These are phyloP conservation scores for Aspergillus neotritici DNA, from an alignment of 2,329 filamentous ascomycete genomes.

Conservation along the genomic window DNA sequence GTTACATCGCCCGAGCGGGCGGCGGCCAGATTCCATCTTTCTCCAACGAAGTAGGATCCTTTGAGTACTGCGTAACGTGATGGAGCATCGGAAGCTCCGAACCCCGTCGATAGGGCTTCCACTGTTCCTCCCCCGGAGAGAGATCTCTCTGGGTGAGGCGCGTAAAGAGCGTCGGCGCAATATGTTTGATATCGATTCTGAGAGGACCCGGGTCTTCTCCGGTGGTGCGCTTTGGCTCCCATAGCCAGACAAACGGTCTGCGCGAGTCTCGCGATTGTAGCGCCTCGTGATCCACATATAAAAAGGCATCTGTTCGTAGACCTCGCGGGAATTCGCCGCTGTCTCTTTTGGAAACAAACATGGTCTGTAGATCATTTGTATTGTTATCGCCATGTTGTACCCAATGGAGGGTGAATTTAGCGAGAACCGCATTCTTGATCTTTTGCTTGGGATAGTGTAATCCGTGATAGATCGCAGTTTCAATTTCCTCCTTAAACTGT, in stretches of 20 bases:
- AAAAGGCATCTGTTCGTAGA: constrained; percentile 9
- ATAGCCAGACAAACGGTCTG: constrained; percentile 12
- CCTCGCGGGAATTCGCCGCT: constrained; percentile 1
- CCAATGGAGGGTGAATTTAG: constrained; percentile 9
- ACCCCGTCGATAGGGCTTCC: constrained; percentile 15
- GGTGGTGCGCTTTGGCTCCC: constrained; percentile 6
- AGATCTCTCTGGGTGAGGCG: constrained; percentile 14
- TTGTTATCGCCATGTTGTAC: constrained; percentile 1
- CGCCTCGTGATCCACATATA: constrained; percentile 10
- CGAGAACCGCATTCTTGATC: constrained; percentile 8
- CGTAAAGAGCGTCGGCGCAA: constrained; percentile 14
- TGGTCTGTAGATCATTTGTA: constrained; percentile 2
- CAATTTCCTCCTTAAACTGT: constrained; percentile 1
- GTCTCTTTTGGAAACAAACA: constrained; percentile 4
- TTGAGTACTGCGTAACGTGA: constrained; percentile 8
- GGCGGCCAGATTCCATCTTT: constrained; percentile 10
- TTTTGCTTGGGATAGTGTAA: constrained; percentile 4
- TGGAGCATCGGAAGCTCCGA: constrained; percentile 15
- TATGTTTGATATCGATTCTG: constrained; percentile 17
- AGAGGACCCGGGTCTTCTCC: constrained; percentile 5
- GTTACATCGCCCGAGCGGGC: constrained; percentile 3
- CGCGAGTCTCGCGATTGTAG: constrained; percentile 8
- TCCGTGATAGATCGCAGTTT: constrained; percentile 8
- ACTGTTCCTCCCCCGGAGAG: constrained; percentile 10
- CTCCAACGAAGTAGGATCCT: background rate